Percentiles rank a stretch among this genome's conserved stretches.
Conservation (phyloP, 2,329 filamentous ascomycete species). For the Colletotrichum endophyticum region DNA sequence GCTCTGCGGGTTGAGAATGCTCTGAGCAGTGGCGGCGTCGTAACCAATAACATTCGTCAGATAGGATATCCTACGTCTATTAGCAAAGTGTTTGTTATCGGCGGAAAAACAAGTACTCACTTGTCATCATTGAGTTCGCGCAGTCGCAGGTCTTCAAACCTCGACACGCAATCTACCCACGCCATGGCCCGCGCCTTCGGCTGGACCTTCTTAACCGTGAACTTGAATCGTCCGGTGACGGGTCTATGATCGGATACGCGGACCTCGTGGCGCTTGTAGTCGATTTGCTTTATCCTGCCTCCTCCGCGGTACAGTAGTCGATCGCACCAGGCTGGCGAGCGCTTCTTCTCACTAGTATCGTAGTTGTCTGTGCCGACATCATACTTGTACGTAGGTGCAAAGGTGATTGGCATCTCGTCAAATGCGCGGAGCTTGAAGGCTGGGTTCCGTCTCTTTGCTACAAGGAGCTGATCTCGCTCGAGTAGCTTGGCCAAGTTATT, state of each 20-base stretch:
- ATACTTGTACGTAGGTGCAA: slow-evolving; percentile 98
- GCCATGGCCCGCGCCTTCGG: slow-evolving; percentile 66
- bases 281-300: slow-evolving; percentile 82
- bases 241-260: slow-evolving; percentile 91
- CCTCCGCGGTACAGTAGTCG: slow-evolving; percentile 84
- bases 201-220: slow-evolving; percentile 84
- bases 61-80: slow-evolving; percentile 16
- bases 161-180: slow-evolving; percentile 76
- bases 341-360: slow-evolving; percentile 92
- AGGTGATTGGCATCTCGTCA: slow-evolving; percentile 87
- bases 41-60: slow-evolving; percentile 21
- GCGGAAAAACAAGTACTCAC: slow-evolving; percentile 58
- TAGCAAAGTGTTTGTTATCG: not conserved
- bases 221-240: slow-evolving; percentile 83
- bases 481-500: slow-evolving; percentile 86
- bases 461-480: slow-evolving; percentile 90
- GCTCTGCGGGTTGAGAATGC: slow-evolving; percentile 10
- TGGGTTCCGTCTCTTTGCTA: slow-evolving; percentile 87
- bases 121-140: slow-evolving; percentile 75
- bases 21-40: slow-evolving; percentile 19
- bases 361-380: slow-evolving; percentile 95
- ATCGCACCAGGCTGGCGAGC: slow-evolving; percentile 96
- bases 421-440: slow-evolving; percentile 89
- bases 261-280: slow-evolving; percentile 90
- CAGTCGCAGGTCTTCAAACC: slow-evolving; percentile 75